Base-by-base conservation (phyloP, 805 yeast species). In the Clavispora phyllophila region DNA sequence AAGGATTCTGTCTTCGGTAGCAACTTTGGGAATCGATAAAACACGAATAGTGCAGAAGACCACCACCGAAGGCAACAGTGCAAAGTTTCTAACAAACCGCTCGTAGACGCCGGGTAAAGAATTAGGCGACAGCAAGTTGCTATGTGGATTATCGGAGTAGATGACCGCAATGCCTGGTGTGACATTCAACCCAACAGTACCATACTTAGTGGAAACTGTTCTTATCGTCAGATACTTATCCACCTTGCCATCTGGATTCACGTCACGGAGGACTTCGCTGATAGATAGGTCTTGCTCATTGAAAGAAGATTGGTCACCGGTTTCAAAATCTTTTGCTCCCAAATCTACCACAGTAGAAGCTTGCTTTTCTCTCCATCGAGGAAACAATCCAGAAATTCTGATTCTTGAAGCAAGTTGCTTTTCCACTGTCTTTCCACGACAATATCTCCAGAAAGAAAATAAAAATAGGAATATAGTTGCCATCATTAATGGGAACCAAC, bases 401-500 rank as follows among this genome's bases (percentile, higher is more conserved):
- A 65, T 58, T 44, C 71, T 58, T 5, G 61, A 48, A 14, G 50
- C 47, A 37, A 58, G 58, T 39, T 75, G 77, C 28, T 65, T 55
- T 34, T 64, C 58, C 22, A 72, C 65, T 40, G 70, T 66, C 46
- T 62, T 57, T 28, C 66, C 55, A 39, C 79, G 60, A 36, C 62
- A 62, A 72, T 75, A 75, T 53, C 78, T 63, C 82, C 82, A 77
- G 43, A 66, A 60, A 4, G 58, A 35, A 31, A 78, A 62, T 43
- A 72, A 70, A 0, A 44, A 29, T 45, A 66, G 60, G 34, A 65
- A 53, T 3, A 75, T n/a, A 2, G 56, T 60, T 7, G 76, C 56
- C 55, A 76, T 64, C 62, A 71, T 60, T 25, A 79, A 56, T 1
- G 84, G 78, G 51, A 78, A 77, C 84, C 84, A 79, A 1, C 82